Conservation (phyloP, 169 alveolate genomes). For the Plasmodium sp. region DNA sequence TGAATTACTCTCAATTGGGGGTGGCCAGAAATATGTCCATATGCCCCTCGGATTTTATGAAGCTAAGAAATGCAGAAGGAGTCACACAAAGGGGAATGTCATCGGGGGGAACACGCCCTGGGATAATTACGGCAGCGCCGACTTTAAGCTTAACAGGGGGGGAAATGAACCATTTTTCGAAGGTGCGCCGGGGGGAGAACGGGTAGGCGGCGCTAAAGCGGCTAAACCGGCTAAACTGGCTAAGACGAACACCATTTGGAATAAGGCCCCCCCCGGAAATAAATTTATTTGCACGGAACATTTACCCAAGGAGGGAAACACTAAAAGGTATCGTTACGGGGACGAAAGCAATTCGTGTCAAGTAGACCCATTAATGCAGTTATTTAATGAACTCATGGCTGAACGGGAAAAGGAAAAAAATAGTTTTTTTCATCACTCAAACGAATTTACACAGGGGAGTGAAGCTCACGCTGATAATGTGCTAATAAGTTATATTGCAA, state of each 20-base stretch:
- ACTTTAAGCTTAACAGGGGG: background rate
- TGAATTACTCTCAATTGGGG: background rate
- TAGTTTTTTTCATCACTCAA: background rate
- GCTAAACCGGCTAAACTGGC: background rate
- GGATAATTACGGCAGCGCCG: background rate
- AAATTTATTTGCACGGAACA: background rate
- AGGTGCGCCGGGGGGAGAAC: background rate
- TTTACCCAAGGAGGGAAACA: background rate
- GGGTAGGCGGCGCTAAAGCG: background rate
- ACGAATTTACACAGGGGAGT: background rate
- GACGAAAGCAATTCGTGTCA: background rate
- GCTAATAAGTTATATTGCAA: background rate
- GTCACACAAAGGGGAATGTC: background rate
- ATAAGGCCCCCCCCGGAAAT: background rate
- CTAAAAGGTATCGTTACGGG: background rate
- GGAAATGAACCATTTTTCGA: background rate
- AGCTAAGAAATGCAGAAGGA: background rate
- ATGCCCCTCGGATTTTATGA: constrained; percentile 38
- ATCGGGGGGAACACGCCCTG: background rate
- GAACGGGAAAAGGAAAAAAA: constrained; percentile 10
- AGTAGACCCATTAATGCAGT: constrained; percentile 5
- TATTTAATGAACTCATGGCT: background rate
- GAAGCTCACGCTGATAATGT: background rate
- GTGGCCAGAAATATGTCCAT: background rate
- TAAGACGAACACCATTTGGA: background rate